Evolutionary conservation across 129 eudicot species (phyloP).

Genomic region (Saussurea involucrata): DNA sequence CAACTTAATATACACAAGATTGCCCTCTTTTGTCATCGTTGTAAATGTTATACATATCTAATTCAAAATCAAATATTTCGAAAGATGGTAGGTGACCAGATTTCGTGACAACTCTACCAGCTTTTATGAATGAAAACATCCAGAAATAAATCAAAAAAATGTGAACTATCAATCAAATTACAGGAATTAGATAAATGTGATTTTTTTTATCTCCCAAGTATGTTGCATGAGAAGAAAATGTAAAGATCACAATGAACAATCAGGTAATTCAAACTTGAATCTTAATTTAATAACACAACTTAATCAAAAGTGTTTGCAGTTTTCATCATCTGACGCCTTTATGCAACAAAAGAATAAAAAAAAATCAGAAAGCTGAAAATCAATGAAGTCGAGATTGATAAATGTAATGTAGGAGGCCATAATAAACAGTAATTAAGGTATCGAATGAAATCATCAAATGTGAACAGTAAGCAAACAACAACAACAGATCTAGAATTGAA

Average conservation of each 20-base stretch:
- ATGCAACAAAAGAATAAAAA: too few species aligned
- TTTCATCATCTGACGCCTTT: not conserved
- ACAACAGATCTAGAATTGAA: not conserved
- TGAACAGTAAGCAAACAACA: not conserved
- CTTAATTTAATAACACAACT: not conserved
- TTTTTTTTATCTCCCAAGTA: too few species aligned
- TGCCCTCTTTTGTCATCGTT: not conserved
- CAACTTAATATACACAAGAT: not conserved
- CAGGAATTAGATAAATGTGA: not conserved
- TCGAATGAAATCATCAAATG: not conserved
- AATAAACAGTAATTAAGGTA: too few species aligned
- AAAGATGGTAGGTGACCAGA: not conserved
- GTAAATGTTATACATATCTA: not conserved
- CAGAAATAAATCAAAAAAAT: not conserved
- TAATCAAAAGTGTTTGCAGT: not conserved
- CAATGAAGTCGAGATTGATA: not conserved
- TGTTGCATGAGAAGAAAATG: not conserved
- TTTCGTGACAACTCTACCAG: not conserved
- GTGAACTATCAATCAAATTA: not conserved
- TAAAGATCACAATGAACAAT: not conserved
- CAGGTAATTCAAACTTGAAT: not conserved
- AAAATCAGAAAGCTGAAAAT: not conserved
- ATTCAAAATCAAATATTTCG: not conserved
- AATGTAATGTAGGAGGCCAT: not conserved
- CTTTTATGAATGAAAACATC: not conserved